A percentile compares a stretch with the other conserved stretches of the same genome.
These are phyloP conservation scores for Chimonanthus praecox DNA, from an alignment of 164 flowering plant genomes.

Conservation along the genomic window DNA sequence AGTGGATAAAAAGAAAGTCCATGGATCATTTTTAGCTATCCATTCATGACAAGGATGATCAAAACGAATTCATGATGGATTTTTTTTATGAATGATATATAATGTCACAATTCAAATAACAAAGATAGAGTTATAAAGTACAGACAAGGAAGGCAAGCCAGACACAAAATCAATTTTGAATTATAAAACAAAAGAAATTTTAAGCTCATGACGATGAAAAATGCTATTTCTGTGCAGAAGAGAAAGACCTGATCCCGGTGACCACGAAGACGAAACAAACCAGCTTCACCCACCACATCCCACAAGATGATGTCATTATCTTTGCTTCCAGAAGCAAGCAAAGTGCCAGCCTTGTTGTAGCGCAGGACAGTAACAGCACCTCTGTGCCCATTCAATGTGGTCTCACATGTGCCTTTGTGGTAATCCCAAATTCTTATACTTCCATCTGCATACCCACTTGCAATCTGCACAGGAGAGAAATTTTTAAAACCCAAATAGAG, in stretches of 20 bases:
- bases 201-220: background rate
- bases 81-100: background rate
- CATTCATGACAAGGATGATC: too few relatives aligned
- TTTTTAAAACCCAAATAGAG: too few relatives aligned
- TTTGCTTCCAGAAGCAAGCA: constrained; percentile 94
- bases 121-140: background rate
- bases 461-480: constrained; percentile 43
- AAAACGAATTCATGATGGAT: too few relatives aligned
- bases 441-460: constrained; percentile 94
- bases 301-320: constrained; percentile 83
- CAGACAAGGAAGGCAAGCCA: background rate
- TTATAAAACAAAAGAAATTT: background rate
- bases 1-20: too few relatives aligned
- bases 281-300: constrained; percentile 93
- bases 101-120: background rate
- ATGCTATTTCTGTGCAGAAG: background rate
- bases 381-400: constrained; percentile 85
- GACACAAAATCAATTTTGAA: background rate
- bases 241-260: constrained; percentile 85
- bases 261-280: constrained; percentile 87
- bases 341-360: constrained; percentile 64
- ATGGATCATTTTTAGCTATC: too few relatives aligned
- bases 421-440: constrained; percentile 88
- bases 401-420: constrained; percentile 71
- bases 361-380: constrained; percentile 72